A percentile compares a stretch with the other conserved stretches of the same genome.
These are phyloP conservation scores for Penicillium cosmopolitanum DNA, from an alignment of 495 filamentous ascomycete genomes.

Conservation along the genomic window DNA sequence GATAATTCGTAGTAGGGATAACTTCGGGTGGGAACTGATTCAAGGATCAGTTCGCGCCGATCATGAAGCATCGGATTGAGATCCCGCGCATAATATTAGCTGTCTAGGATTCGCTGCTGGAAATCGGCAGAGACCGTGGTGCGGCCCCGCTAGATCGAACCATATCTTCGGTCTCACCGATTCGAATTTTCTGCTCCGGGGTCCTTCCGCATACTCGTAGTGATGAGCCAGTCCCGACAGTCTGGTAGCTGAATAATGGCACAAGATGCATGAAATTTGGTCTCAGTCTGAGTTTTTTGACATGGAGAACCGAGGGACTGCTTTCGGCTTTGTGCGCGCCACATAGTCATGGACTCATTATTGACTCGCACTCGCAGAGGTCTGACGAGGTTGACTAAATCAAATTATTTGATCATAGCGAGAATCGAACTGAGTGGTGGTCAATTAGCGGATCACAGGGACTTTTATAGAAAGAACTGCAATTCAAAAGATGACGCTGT, in stretches of 20 bases:
- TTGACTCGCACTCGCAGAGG: neutral
- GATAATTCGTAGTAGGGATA: neutral
- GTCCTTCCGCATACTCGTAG: too few relatives aligned
- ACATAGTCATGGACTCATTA: neutral
- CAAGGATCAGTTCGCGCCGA: neutral
- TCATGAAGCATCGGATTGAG: neutral
- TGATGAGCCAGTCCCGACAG: neutral
- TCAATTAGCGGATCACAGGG: neutral
- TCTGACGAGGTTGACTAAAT: neutral
- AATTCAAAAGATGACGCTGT: neutral
- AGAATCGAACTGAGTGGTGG: neutral
- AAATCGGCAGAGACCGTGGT: neutral
- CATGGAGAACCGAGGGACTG: neutral
- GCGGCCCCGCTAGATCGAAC: neutral
- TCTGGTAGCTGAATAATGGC: neutral
- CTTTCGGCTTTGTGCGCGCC: neutral
- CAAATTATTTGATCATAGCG: neutral
- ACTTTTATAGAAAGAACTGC: neutral
- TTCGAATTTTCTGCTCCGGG: neutral
- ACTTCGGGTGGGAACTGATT: neutral
- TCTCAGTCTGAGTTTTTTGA: neutral
- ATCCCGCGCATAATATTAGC: conserved; percentile 1
- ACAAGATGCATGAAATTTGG: neutral
- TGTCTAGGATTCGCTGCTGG: neutral
- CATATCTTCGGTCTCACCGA: neutral